Conservation (phyloP, 805 yeast species). For the Scheffersomyces coipomensis region DNA sequence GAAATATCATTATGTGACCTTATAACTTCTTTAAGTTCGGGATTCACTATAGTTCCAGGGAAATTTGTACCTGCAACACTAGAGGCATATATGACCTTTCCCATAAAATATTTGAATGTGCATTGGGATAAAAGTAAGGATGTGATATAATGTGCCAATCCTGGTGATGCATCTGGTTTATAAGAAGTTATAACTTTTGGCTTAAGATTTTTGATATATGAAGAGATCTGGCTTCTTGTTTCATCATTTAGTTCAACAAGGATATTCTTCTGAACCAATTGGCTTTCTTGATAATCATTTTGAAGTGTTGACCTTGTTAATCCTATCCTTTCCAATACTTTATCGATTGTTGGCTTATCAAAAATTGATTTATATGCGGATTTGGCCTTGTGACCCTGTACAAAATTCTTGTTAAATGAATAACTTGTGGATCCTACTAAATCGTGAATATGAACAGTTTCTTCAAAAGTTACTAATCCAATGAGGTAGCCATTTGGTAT, state of each 20-base stretch:
- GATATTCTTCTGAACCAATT: neutral
- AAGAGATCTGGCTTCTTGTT: slow-evolving; percentile 7
- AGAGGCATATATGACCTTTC: slow-evolving; percentile 26
- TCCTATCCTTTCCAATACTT: slow-evolving; percentile 3
- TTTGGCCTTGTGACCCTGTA: neutral
- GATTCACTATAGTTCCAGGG: slow-evolving; percentile 34
- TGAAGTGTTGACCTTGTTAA: slow-evolving; percentile 2
- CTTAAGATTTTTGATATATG: slow-evolving; percentile 10
- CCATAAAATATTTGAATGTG: slow-evolving; percentile 20
- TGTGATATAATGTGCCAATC: slow-evolving; percentile 28
- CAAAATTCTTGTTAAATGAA: neutral
- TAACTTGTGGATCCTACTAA: neutral
- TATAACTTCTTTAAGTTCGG: slow-evolving; percentile 10
- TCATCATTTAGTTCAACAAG: slow-evolving; percentile 7
- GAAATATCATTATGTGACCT: slow-evolving; percentile 36
- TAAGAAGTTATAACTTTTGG: slow-evolving; percentile 24
- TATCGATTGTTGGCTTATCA: neutral
- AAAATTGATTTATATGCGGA: neutral
- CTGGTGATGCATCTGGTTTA: slow-evolving; percentile 34
- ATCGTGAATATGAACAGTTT: slow-evolving; percentile 22
- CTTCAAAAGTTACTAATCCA: slow-evolving; percentile 27
- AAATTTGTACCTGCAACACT: slow-evolving; percentile 38
- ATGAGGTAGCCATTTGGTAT: slow-evolving; percentile 17
- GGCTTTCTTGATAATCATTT: slow-evolving; percentile 3
- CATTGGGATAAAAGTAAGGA: slow-evolving; percentile 17